Percentiles rank a stretch among this genome's conserved stretches.
Conservation (phyloP, 1,139 yeast genomes). For the Candida albicans region DNA sequence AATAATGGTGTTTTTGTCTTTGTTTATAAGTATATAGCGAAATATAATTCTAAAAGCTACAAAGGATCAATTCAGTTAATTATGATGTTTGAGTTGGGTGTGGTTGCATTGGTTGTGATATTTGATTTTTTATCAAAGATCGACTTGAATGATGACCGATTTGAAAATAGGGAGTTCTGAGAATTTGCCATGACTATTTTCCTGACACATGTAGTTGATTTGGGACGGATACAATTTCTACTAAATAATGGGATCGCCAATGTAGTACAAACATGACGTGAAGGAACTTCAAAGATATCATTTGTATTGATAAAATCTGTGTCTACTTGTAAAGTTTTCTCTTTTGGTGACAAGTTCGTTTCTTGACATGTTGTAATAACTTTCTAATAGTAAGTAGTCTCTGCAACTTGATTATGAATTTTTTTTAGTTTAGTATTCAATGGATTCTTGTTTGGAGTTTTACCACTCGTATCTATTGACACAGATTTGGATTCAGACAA, state of each 20-base stretch:
- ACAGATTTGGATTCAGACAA: no score
- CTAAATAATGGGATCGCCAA: constrained; percentile 5
- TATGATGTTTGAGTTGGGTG: constrained; percentile 2
- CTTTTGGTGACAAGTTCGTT: no score
- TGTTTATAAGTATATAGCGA: not conserved
- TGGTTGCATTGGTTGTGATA: constrained; percentile 4
- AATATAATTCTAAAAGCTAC: no score
- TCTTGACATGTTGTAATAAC: no score
- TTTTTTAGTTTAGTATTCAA: no score
- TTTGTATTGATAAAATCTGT: not conserved
- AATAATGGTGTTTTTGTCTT: not conserved
- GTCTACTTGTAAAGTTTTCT: not conserved
- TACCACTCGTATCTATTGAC: no score
- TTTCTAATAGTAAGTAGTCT: no score
- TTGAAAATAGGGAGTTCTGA: constrained; percentile 3
- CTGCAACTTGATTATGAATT: no score
- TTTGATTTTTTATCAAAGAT: constrained; percentile 2
- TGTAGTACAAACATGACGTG: constrained; percentile 9
- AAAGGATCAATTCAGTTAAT: not conserved
- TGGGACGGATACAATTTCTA: constrained; percentile 1
- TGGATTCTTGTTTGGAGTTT: no score
- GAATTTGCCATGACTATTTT: not conserved
- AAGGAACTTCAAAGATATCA: constrained; percentile 5
- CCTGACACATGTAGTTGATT: not conserved
- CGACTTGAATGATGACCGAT: constrained; percentile 2